These are phyloP conservation scores for Fusarium lyarnte DNA, from an alignment of 2,329 filamentous ascomycete species.

Conservation along the genomic window DNA sequence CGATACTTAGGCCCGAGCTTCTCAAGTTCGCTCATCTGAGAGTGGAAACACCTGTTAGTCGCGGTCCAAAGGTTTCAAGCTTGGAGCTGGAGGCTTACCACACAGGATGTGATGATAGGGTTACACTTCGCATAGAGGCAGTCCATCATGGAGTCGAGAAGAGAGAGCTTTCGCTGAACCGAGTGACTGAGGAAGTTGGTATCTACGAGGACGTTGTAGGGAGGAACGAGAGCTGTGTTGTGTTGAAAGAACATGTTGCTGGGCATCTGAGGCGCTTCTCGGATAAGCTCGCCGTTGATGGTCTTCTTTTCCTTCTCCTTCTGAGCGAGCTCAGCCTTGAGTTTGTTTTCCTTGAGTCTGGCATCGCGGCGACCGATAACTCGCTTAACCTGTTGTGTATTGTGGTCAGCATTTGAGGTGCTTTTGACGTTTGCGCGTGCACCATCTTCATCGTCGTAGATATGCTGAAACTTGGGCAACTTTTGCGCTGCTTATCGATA, in stretches of 20 bases:
- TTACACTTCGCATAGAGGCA: constrained; percentile 91
- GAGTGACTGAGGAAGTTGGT: constrained; percentile 94
- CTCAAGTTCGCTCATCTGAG: constrained; percentile 75
- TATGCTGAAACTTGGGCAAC: constrained; percentile 19
- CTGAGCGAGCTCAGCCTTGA: constrained; percentile 68
- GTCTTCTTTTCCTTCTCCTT: constrained; percentile 69
- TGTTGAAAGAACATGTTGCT: constrained; percentile 88
- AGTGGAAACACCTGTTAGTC: neutral
- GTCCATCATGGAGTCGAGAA: constrained; percentile 92
- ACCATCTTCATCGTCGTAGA: neutral
- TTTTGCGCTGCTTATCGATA: constrained; percentile 46
- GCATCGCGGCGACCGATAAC: constrained; percentile 84
- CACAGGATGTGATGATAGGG: constrained; percentile 80
- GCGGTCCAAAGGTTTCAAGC: neutral
- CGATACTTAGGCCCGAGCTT: constrained; percentile 91
- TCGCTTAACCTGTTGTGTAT: constrained; percentile 70
- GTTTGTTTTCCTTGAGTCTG: constrained; percentile 82
- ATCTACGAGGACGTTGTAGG: constrained; percentile 74
- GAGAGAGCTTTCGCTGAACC: constrained; percentile 87
- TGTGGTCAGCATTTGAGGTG: constrained; percentile 18
- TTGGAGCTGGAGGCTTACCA: constrained; percentile 42
- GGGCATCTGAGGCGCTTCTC: constrained; percentile 83
- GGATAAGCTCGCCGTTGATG: constrained; percentile 68
- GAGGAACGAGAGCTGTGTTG: constrained; percentile 86
- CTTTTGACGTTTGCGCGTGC: neutral